A percentile compares a stretch with the other conserved stretches of the same genome.
Evolutionary conservation across 805 yeast species (phyloP).

Genomic region (Lachancea sp.): DNA sequence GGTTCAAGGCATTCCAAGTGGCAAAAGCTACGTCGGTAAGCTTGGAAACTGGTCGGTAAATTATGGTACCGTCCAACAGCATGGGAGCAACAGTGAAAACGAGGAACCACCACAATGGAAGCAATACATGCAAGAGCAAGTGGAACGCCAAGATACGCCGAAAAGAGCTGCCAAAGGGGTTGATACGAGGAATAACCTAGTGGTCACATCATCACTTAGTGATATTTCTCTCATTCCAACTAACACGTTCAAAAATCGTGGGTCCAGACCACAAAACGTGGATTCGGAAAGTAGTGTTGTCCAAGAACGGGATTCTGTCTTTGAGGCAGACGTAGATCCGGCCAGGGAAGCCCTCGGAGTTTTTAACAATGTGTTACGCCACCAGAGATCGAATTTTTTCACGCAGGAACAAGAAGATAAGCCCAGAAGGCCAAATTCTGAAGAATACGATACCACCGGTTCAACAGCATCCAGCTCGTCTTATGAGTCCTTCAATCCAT

Average conservation of each 20-base stretch:
- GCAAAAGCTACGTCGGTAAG: slow-evolving; percentile 10
- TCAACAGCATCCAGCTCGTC: slow-evolving; percentile 8
- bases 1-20: slow-evolving; percentile 1
- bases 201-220: slow-evolving; percentile 24
- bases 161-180: slow-evolving; percentile 3
- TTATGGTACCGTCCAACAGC: slow-evolving; percentile 22
- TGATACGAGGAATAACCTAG: slow-evolving; percentile 18
- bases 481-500: slow-evolving; percentile 6
- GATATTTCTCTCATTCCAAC: slow-evolving; percentile 27
- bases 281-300: slow-evolving; percentile 4
- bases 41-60: slow-evolving; percentile 25
- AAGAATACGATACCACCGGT: slow-evolving; percentile 2
- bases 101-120: slow-evolving; percentile 25
- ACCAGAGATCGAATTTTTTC: slow-evolving; percentile 19
- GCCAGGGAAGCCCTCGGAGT: slow-evolving; percentile 27
- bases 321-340: slow-evolving; percentile 24
- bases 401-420: slow-evolving; percentile 2
- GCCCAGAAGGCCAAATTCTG: slow-evolving; percentile 1
- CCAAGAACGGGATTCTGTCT: slow-evolving; percentile 1
- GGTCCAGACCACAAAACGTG: slow-evolving; percentile 2
- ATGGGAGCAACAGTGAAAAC: slow-evolving; percentile 8
- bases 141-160: slow-evolving; percentile 2
- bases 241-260: slow-evolving; percentile 23
- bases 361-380: slow-evolving; percentile 23
- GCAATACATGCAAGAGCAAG: slow-evolving; percentile 16